Conservation (phyloP, 2,329 filamentous ascomycete genomes). For the Aspergillus sp. region DNA sequence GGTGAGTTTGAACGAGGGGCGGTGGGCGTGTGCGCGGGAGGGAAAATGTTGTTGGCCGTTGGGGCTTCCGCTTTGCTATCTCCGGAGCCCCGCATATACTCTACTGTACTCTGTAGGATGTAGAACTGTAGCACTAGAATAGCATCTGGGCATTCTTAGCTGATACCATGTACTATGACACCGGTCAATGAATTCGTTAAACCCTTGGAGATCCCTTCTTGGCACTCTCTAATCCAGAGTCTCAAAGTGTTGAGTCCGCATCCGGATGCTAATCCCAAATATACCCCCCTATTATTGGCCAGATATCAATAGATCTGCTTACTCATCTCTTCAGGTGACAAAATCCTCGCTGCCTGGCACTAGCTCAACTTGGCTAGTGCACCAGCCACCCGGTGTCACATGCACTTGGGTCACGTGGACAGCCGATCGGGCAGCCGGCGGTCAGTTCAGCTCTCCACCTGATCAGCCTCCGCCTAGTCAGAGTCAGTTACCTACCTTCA, state of each 20-base stretch:
- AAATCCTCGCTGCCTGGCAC: too few relatives aligned
- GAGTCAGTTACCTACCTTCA: too few relatives aligned
- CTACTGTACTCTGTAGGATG: too few relatives aligned
- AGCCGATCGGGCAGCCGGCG: too few relatives aligned
- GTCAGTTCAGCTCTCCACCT: background rate
- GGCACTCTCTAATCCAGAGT: too few relatives aligned
- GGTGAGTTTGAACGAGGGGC: conserved; percentile 10
- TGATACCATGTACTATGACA: too few relatives aligned
- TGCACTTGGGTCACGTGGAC: background rate
- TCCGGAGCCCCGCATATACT: conserved; percentile 11
- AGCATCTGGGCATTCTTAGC: too few relatives aligned
- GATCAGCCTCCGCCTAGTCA: background rate
- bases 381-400: background rate
- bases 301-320: background rate
- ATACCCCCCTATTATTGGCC: background rate
- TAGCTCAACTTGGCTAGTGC: background rate
- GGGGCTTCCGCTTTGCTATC: conserved; percentile 8
- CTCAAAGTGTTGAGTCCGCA: too few relatives aligned
- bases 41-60: conserved; percentile 32
- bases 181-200: too few relatives aligned
- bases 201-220: too few relatives aligned
- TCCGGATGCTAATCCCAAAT: too few relatives aligned
- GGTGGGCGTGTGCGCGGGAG: conserved; percentile 19
- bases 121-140: too few relatives aligned
- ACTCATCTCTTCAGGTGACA: background rate